Conservation (phyloP, 352 stramenopile species). For the Phytophthora idaei region DNA sequence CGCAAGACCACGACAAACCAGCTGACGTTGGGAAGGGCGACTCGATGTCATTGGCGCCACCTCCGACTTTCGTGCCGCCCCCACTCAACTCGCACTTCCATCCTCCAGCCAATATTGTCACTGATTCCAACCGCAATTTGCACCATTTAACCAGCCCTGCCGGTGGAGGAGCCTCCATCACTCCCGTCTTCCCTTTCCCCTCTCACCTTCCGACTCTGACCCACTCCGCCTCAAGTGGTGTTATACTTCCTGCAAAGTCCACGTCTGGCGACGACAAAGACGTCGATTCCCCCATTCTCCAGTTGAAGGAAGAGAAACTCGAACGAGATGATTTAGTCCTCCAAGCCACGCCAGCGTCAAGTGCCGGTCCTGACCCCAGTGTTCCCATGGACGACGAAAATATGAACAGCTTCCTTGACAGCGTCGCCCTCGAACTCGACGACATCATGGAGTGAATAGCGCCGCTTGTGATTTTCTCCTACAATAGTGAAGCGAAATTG, state of each 20-base stretch:
- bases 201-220: constrained; percentile 20
- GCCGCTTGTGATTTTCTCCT: constrained; percentile 9
- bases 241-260: constrained; percentile 5
- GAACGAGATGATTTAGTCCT: constrained; percentile 26
- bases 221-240: constrained; percentile 6
- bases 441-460: constrained; percentile 66
- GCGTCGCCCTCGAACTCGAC: constrained; percentile 78
- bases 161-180: constrained; percentile 10
- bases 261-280: constrained; percentile 15
- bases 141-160: constrained; percentile 13
- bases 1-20: constrained; percentile 23
- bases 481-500: constrained; percentile 12
- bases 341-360: constrained; percentile 2
- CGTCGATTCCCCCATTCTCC: constrained; percentile 15
- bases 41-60: constrained; percentile 12
- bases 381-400: constrained; percentile 62
- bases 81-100: constrained; percentile 28
- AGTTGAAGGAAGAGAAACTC: constrained; percentile 32
- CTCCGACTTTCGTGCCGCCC: constrained; percentile 28
- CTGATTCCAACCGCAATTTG: constrained; percentile 19
- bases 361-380: constrained; percentile 20
- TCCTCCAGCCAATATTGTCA: constrained; percentile 8
- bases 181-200: constrained; percentile 29
- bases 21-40: constrained; percentile 18
- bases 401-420: constrained; percentile 85